Percentiles rank a stretch among this genome's conserved stretches.
Conservation (phyloP, 805 yeast species). For the Metschnikowia gruessii region DNA sequence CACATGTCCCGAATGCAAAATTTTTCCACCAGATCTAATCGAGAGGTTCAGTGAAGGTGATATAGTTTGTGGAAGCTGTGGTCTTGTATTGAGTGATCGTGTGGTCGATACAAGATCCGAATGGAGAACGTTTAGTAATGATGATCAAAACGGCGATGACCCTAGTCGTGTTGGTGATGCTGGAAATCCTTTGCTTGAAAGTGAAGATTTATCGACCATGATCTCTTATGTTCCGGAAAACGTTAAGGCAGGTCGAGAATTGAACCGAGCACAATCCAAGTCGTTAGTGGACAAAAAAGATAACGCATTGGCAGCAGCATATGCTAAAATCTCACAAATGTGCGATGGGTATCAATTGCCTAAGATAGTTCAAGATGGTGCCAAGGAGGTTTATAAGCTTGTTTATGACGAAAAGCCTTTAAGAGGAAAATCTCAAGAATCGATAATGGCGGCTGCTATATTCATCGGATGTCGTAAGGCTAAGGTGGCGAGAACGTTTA, state of each 20-base stretch:
- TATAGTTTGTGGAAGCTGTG: constrained; percentile 97
- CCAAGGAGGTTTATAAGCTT: constrained; percentile 90
- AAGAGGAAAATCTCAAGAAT: constrained; percentile 88
- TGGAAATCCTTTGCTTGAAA: constrained; percentile 84
- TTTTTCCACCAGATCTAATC: constrained; percentile 90
- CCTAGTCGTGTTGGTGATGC: constrained; percentile 99
- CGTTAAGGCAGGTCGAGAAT: constrained; percentile 80
- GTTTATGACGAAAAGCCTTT: constrained; percentile 84
- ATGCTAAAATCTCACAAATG: constrained; percentile 87
- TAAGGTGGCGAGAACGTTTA: constrained; percentile 88
- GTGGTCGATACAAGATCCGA: constrained; percentile 94
- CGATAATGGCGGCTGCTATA: constrained; percentile 95
- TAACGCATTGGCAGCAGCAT: constrained; percentile 83
- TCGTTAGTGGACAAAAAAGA: constrained; percentile 85
- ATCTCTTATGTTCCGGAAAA: constrained; percentile 87
- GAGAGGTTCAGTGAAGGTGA: constrained; percentile 97
- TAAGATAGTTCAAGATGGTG: constrained; percentile 93
- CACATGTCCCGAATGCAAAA: constrained; percentile 95
- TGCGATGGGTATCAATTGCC: constrained; percentile 97
- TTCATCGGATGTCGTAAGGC: constrained; percentile 94
- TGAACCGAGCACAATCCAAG: constrained; percentile 85
- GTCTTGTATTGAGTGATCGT: constrained; percentile 85
- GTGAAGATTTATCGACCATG: constrained; percentile 88
- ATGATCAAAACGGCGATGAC: constrained; percentile 96
- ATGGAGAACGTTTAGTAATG: constrained; percentile 98